Evolutionary conservation across 208 protist genomes (phyloP).

Genomic region (Leptomonas pyrrhocoris): DNA sequence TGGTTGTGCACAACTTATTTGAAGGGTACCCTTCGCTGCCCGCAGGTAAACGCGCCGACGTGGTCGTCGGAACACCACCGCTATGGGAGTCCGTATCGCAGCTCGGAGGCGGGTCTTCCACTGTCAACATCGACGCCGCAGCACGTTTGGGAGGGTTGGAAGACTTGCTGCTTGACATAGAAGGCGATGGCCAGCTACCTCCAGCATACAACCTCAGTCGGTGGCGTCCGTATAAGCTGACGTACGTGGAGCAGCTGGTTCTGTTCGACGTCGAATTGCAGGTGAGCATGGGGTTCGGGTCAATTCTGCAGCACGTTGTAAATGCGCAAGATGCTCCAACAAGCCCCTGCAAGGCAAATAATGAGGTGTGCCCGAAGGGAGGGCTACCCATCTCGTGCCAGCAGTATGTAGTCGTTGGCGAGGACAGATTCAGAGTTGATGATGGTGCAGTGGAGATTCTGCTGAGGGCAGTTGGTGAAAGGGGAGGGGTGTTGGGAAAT

Average conservation of each 20-base stretch:
- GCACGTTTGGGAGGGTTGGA: conserved; percentile 45
- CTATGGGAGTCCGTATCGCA: conserved; percentile 67
- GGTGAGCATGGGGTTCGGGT: conserved; percentile 50
- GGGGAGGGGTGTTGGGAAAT: conserved; percentile 10
- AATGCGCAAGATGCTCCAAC: background rate
- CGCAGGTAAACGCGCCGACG: conserved; percentile 55
- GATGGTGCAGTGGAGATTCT: conserved; percentile 6
- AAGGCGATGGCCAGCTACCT: conserved; percentile 26
- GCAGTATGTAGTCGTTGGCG: conserved; percentile 37
- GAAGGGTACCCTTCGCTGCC: conserved; percentile 70
- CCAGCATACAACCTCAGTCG: conserved; percentile 57
- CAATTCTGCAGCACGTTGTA: conserved; percentile 28
- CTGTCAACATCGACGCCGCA: background rate
- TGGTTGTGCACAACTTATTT: conserved; percentile 86
- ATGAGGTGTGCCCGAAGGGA: background rate
- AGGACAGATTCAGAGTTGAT: conserved; percentile 20
- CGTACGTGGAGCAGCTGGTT: conserved; percentile 58
- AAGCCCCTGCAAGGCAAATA: too few relatives aligned
- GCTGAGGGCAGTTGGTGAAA: background rate
- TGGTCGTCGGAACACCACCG: conserved; percentile 75
- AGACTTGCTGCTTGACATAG: conserved; percentile 53
- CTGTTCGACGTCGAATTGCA: conserved; percentile 71
- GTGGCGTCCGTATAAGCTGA: conserved; percentile 65
- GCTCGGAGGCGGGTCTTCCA: conserved; percentile 13
- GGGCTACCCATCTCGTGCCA: conserved; percentile 27